Conservation (phyloP, 2,329 filamentous ascomycete species). For the Penicillium sp. region DNA sequence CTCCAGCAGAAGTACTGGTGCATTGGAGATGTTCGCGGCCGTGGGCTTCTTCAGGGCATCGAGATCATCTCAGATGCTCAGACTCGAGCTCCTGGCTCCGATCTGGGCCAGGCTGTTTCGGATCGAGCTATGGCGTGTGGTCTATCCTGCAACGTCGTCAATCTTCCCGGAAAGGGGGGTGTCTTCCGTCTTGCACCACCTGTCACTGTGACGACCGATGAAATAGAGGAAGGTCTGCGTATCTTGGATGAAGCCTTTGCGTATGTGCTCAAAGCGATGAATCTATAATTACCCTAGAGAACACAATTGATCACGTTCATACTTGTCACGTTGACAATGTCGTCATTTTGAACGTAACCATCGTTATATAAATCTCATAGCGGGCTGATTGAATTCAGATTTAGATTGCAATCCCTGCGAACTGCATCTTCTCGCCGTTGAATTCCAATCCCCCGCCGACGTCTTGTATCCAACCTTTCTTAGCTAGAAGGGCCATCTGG, state of each 20-base stretch:
- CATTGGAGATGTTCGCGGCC: conserved; percentile 60
- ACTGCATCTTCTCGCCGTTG: conserved; percentile 24
- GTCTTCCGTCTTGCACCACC: conserved; percentile 61
- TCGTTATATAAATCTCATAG: too few species aligned
- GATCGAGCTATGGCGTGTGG: conserved; percentile 53
- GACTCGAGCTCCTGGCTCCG: conserved; percentile 49
- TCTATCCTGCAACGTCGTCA: conserved; percentile 52
- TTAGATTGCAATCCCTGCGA: conserved; percentile 31
- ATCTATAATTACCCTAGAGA: too few species aligned
- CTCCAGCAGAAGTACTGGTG: conserved; percentile 57
- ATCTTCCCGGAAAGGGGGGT: conserved; percentile 54
- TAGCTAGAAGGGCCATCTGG: conserved; percentile 1
- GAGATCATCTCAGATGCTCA: conserved; percentile 55
- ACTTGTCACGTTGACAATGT: too few species aligned
- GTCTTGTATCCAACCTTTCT: background rate
- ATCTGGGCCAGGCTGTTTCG: conserved; percentile 50
- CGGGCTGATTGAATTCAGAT: background rate
- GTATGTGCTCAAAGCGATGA: too few species aligned
- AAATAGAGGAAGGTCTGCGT: conserved; percentile 53
- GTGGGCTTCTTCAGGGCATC: conserved; percentile 58
- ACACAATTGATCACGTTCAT: too few species aligned
- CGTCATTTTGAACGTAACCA: too few species aligned
- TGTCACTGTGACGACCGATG: conserved; percentile 55
- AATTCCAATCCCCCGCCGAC: conserved; percentile 35
- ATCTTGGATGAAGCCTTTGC: conserved; percentile 52